These are phyloP conservation scores for Durotheca rogersii DNA, from an alignment of 495 filamentous ascomycete species.

Conservation along the genomic window DNA sequence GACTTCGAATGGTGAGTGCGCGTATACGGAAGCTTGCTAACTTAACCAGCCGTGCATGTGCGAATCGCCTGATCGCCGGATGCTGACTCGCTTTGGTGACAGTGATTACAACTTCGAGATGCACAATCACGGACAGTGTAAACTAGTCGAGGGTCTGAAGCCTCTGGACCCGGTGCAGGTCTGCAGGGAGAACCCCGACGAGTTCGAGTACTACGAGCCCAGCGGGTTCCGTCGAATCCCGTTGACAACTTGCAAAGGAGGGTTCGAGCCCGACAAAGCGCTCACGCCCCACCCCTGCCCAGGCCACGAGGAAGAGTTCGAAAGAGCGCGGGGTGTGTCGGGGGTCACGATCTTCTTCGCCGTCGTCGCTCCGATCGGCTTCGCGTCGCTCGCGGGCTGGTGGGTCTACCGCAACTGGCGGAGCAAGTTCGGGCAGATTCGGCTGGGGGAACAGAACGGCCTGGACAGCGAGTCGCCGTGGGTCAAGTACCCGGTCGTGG, in stretches of 20 bases:
- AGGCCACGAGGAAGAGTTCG: slow-evolving; percentile 73
- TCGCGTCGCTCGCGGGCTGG: slow-evolving; percentile 73
- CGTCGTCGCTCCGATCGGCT: slow-evolving; percentile 67
- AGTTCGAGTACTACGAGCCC: slow-evolving; percentile 71
- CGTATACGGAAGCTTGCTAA: no score
- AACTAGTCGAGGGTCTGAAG: slow-evolving; percentile 66
- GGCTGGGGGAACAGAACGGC: slow-evolving; percentile 65
- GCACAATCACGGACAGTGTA: slow-evolving; percentile 70
- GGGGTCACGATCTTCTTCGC: slow-evolving; percentile 84
- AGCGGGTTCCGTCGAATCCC: slow-evolving; percentile 92
- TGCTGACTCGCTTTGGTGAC: slow-evolving; percentile 13
- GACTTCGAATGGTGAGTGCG: slow-evolving; percentile 90
- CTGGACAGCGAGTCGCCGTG: slow-evolving; percentile 67
- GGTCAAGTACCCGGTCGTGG: slow-evolving; percentile 76
- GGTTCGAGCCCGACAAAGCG: slow-evolving; percentile 66
- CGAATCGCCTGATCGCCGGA: neutral
- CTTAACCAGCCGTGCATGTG: no score
- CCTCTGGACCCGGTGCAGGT: slow-evolving; percentile 62
- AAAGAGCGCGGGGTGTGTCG: slow-evolving; percentile 67
- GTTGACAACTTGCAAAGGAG: slow-evolving; percentile 79
- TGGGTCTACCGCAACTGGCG: slow-evolving; percentile 85
- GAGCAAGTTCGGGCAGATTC: slow-evolving; percentile 86
- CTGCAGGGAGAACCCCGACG: slow-evolving; percentile 67
- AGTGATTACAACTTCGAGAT: slow-evolving; percentile 95
- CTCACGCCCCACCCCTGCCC: slow-evolving; percentile 62